Evolutionary conservation across 164 flowering plant species (phyloP).

Genomic region (Piper betle): DNA sequence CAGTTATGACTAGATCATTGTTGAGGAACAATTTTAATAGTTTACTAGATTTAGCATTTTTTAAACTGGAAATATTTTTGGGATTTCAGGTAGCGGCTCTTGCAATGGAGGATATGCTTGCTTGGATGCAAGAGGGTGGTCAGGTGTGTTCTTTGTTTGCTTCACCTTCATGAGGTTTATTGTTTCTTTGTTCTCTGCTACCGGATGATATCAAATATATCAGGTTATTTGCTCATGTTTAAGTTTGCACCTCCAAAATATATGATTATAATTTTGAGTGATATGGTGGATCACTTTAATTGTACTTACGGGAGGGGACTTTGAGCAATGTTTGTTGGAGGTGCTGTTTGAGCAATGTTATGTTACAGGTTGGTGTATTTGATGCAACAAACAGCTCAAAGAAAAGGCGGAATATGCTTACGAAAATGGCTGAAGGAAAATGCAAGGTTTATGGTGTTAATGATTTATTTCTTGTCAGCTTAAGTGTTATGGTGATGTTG

Average conservation of each 20-base stretch:
- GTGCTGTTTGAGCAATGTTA: too few relatives aligned
- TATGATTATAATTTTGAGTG: too few relatives aligned
- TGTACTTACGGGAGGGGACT: too few relatives aligned
- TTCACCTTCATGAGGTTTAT: background rate
- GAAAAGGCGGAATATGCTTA: slow-evolving; percentile 85
- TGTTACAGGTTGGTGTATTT: slow-evolving; percentile 79
- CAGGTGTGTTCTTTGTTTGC: slow-evolving; percentile 42
- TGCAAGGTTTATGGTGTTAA: slow-evolving; percentile 54
- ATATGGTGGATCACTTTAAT: too few relatives aligned
- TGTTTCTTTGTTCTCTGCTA: background rate
- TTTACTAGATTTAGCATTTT: too few relatives aligned
- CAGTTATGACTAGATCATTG: background rate
- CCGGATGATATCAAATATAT: background rate
- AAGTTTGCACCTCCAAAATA: too few relatives aligned
- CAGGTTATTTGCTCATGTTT: too few relatives aligned
- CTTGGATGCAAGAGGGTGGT: slow-evolving; percentile 99
- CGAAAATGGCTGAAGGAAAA: slow-evolving; percentile 96
- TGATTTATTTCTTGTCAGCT: background rate
- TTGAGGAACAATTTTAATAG: too few relatives aligned
- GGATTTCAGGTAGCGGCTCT: slow-evolving; percentile 88
- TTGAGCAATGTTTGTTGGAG: too few relatives aligned
- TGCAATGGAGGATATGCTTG: slow-evolving; percentile 98
- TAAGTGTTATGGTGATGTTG: background rate
- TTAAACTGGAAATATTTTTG: slow-evolving; percentile 24
- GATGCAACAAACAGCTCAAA: slow-evolving; percentile 95